Base-by-base conservation (phyloP, 805 yeast species). In the Teunomyces gatunensis region DNA sequence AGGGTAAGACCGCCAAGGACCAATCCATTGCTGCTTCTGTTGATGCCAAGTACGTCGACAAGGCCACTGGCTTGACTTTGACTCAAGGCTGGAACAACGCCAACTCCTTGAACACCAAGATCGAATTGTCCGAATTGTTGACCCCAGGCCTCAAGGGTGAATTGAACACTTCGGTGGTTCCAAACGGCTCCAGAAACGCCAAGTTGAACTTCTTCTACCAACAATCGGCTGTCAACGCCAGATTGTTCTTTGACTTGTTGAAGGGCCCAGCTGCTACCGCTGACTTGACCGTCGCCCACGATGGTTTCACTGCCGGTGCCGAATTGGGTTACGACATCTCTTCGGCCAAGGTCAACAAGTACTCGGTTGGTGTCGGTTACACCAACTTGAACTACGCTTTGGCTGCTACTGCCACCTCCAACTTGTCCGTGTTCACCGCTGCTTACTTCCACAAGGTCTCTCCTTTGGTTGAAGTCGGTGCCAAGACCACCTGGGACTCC, bases 11-110 rank as follows among this genome's bases (percentile, higher is more conserved):
- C 63, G 80, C 83, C 63, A 83, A 82, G 74, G 88, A 84, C 65
- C 84, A 87, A 67, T 76, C 95, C 60, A 83, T 94, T 59, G 83
- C 91, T 54, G 96, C 96, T 59, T 82, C 86, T 65, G 75, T 94
- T 50, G 98, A 94, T 75, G 87, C 95, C 62, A 89, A 88, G 79
- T 88, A 85, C 79, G 74, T 87, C 53, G 99, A 94, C 83, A 89
- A 89, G 80, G 80, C 90, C 54, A 78, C 94, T 53, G 97, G 97
- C 55, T 78, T 94, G 65, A 83, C 97, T 56, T 77, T 94, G 66
- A 90, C 97, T 59, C 98, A 94, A 80, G 96, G 97, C 67, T 91
- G 98, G 97, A 85, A 91, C 77, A 89, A 96, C 61, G 85, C 95
- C 71, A 92, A 92, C 73, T 80, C 86, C 56, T 78, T 94, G 67